Evolutionary conservation across 352 stramenopile species (phyloP), one percentile per base, ranked within the genome.

Genomic region (Pythium oligandrum): DNA sequence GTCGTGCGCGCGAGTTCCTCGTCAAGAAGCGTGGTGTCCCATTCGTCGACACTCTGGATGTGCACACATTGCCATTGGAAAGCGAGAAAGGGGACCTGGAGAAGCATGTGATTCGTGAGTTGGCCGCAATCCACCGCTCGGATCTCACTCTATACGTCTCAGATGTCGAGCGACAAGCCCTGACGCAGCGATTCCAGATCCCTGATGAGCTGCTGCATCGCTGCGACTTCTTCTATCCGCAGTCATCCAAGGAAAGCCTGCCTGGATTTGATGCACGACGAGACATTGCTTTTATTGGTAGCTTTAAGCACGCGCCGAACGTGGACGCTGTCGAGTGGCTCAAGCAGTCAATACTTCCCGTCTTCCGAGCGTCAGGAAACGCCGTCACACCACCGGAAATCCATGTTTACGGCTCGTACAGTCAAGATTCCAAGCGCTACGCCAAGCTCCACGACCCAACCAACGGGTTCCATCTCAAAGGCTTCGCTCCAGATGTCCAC

Each of bases 261-360:
- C 31, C 43, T 10, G 11, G 49, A 9, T 88, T 80, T 51, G 42
- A 70, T 3, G 56, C 70, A 2, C 70, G 83, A 1, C 65, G 72
- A n/a, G 51, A 92, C 58, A 70, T 95, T n/a, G 86, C 87, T 5
- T 90, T 97, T 44, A 89, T 96, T 33, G 93, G 93, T 4, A 96
- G 86, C 55, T 98, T 98, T 59, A 93, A 93, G 59, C 93, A 98
- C 56, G 46, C 70, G 2, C 93, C 93, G 0, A 98, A 98, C 55
- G 76, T 96, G 0, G 91, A 98, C 61, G 88, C 85, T 3, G 62
- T 97, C 30, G 70, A 86, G 45, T 84, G 92, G 71, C 65, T 96
- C 4, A 74, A 80, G 17, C 57, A 71, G 6, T 43, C 40, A 4
- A 70, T 98, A 48, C 80, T 89, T 51, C 90, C 93, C 12, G 11